Base-by-base conservation (phyloP, 148 eudicot genomes). In the Fagopyrum tataricum region DNA sequence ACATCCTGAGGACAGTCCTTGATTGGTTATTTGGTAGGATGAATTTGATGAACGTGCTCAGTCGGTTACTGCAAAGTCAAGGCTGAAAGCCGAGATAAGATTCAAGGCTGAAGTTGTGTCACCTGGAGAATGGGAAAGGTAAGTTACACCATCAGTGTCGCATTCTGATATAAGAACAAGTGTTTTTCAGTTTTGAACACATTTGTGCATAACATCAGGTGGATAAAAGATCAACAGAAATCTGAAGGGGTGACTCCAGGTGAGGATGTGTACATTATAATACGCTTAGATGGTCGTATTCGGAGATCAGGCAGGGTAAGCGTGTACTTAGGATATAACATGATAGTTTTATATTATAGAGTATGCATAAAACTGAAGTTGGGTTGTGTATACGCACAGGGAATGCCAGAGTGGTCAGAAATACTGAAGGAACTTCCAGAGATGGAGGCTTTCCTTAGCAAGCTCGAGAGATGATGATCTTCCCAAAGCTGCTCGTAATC, bases 51-150 rank as follows among this genome's bases (percentile, higher is more conserved):
- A 87, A 73, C 86, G 97, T 72, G 81, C 99, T 79, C 87, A 85
- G 73, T 92, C 99, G 74, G 73, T 96, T 76, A 82, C 96, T 61
- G 79, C 91, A 23, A 90, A 90, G 83, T 82, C 99, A 52, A 92
- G 79, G 78, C 75, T 96, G 81, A 83, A 88, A 88, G 81, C 95
- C 58, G 97, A 92, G 82, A 75, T 84, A 67, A 88, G 97, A 66
- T 96, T 92, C 78, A 89, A 84, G 72, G 99, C 97, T 23, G 97
- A 96, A 78, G 95, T 85, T 66, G 91, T 90, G 39, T 90, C 99
- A n/a, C 87, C 91, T 53, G 86, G 76, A 74, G 96, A 96, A 79
- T 96, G 99, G 99, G 95, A 96, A 85, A 90, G 99, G 99, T 91
- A 62, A 75, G 68, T 40, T 70, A 5, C 17, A 64, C 42, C 69